Conservation (phyloP, 495 filamentous ascomycete species). For the Talaromyces stipitatus region DNA sequence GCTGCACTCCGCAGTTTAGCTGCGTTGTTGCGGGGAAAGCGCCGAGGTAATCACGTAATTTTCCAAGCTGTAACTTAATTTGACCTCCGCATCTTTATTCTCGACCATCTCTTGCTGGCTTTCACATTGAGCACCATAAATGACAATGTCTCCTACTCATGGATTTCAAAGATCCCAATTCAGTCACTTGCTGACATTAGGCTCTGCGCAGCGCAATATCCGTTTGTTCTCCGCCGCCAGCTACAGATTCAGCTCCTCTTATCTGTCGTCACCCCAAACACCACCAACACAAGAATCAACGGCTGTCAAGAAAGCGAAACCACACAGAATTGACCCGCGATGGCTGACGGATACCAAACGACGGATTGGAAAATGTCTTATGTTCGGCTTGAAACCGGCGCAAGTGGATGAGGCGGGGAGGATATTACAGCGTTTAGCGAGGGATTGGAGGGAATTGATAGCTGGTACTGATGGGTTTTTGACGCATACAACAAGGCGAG, state of each 20-base stretch:
- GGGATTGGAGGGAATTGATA: slow-evolving; percentile 70
- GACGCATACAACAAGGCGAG: slow-evolving; percentile 53
- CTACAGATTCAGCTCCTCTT: not conserved
- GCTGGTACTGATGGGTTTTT: slow-evolving; percentile 79
- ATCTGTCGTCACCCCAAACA: not conserved
- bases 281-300: not conserved
- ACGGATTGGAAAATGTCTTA: slow-evolving; percentile 76
- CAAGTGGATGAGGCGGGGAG: slow-evolving; percentile 56
- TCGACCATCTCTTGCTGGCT: not conserved
- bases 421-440: slow-evolving; percentile 54
- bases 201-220: not conserved
- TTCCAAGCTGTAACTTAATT: not conserved
- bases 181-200: not conserved
- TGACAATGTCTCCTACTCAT: not conserved
- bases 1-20: not conserved
- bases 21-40: not conserved
- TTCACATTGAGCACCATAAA: not conserved
- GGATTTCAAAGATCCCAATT: not conserved
- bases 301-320: slow-evolving; percentile 12
- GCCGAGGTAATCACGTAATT: not conserved
- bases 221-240: not conserved
- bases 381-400: slow-evolving; percentile 57
- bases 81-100: not conserved
- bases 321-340: slow-evolving; percentile 39
- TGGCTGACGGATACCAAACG: slow-evolving; percentile 72